These are phyloP conservation scores for Alternaria ventricosa DNA, from an alignment of 2,329 filamentous ascomycete species.

Conservation along the genomic window DNA sequence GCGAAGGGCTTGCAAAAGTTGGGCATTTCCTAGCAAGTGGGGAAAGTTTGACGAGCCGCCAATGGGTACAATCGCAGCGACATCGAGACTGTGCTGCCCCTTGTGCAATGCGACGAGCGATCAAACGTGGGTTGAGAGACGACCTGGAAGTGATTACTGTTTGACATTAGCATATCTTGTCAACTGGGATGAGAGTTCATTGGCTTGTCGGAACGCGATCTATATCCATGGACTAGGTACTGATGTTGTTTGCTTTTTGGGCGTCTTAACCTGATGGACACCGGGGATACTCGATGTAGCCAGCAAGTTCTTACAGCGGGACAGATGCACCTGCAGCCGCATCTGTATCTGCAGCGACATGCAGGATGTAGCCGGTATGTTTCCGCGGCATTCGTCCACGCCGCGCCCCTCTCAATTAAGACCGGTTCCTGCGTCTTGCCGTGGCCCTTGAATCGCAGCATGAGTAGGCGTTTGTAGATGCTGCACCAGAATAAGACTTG, in stretches of 20 bases:
- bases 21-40: not conserved
- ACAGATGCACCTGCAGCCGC: not conserved
- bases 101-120: not conserved
- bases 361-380: slow-evolving; percentile 2
- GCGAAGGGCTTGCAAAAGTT: slow-evolving; percentile 1
- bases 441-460: not conserved
- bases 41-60: not conserved
- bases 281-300: not conserved
- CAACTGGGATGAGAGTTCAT: slow-evolving; percentile 1
- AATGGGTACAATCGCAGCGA: not conserved
- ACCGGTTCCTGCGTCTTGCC: not conserved
- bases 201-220: slow-evolving; percentile 2
- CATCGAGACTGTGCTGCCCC: not conserved
- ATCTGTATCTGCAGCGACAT: slow-evolving; percentile 3
- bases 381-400: not conserved
- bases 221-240: slow-evolving; percentile 4
- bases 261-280: not conserved
- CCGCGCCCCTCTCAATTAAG: not conserved
- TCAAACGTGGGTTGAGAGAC: slow-evolving; percentile 6
- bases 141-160: slow-evolving; percentile 1
- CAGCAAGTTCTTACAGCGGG: not conserved
- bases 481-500: not conserved
- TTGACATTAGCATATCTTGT: not conserved
- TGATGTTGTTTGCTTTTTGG: slow-evolving; percentile 7
- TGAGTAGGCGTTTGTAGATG: not conserved